phyloP scores from a whole-genome alignment of 345 rosid species.

The Isatis tinctoria region DNA sequence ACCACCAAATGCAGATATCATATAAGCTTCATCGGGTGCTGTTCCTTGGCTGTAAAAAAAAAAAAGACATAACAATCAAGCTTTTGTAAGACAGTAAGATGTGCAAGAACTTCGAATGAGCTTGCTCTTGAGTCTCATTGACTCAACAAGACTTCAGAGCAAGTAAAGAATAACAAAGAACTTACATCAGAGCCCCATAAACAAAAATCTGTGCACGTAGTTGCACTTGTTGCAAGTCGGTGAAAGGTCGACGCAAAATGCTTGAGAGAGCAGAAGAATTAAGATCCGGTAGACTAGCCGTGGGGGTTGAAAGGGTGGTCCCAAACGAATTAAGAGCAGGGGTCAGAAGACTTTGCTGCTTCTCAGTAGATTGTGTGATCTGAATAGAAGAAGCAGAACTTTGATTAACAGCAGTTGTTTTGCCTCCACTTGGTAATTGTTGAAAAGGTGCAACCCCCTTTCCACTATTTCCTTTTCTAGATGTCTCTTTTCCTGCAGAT shows the following conservation, averaged over 20 bases:
- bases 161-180: slow-evolving; percentile 10
- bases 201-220: slow-evolving; percentile 98
- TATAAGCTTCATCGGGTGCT: slow-evolving; percentile 91
- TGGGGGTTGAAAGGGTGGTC: slow-evolving; percentile 42
- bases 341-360: slow-evolving; percentile 49
- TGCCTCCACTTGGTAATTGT: slow-evolving; percentile 49
- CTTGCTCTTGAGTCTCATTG: neutral
- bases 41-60: slow-evolving; percentile 68
- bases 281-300: slow-evolving; percentile 65
- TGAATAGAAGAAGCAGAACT: slow-evolving; percentile 44
- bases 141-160: slow-evolving; percentile 11
- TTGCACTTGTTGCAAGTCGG: slow-evolving; percentile 96
- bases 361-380: slow-evolving; percentile 55
- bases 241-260: slow-evolving; percentile 83
- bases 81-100: slow-evolving; percentile 8
- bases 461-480: slow-evolving; percentile 47
- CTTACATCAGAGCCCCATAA: slow-evolving; percentile 95
- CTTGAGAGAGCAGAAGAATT: slow-evolving; percentile 51
- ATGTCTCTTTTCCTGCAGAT: slow-evolving; percentile 52
- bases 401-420: slow-evolving; percentile 36
- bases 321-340: slow-evolving; percentile 48
- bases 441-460: slow-evolving; percentile 44
- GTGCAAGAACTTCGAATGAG: neutral
- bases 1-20: slow-evolving; percentile 98
- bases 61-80: neutral